Percentiles rank a stretch among this genome's conserved stretches.
These are phyloP conservation scores for Paecilomyces dactylethromorphus DNA, from an alignment of 2,329 filamentous ascomycete genomes.

Conservation along the genomic window DNA sequence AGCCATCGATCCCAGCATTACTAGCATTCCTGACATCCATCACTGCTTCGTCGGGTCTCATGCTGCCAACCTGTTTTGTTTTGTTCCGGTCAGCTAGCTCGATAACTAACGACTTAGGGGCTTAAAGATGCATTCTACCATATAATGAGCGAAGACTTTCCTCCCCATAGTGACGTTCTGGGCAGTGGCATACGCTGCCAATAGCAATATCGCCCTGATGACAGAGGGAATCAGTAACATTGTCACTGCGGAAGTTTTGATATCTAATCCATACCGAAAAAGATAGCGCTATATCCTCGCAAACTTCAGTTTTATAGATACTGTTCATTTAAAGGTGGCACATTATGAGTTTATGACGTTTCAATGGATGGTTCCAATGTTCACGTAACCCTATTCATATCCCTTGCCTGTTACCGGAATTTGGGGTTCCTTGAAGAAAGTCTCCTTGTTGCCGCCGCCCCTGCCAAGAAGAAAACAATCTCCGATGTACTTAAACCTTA, in stretches of 20 bases:
- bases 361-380: neutral
- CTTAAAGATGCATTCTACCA: constrained; percentile 2
- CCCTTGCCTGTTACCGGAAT: neutral
- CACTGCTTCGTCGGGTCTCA: constrained; percentile 9
- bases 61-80: constrained; percentile 11
- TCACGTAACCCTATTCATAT: neutral
- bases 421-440: neutral
- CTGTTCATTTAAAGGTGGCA: neutral
- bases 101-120: neutral
- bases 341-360: neutral
- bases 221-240: neutral
- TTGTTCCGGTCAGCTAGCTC: neutral
- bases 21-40: constrained; percentile 16
- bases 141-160: constrained; percentile 8
- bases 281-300: neutral
- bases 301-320: neutral
- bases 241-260: neutral
- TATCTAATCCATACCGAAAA: neutral
- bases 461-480: no score
- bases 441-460: no score
- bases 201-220: neutral
- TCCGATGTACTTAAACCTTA: no score
- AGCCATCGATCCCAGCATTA: constrained; percentile 26
- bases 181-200: constrained; percentile 1
- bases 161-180: neutral